Evolutionary conservation across 441 rosid genomes (phyloP).

Genomic region (Cnidoscolus chayamansa): DNA sequence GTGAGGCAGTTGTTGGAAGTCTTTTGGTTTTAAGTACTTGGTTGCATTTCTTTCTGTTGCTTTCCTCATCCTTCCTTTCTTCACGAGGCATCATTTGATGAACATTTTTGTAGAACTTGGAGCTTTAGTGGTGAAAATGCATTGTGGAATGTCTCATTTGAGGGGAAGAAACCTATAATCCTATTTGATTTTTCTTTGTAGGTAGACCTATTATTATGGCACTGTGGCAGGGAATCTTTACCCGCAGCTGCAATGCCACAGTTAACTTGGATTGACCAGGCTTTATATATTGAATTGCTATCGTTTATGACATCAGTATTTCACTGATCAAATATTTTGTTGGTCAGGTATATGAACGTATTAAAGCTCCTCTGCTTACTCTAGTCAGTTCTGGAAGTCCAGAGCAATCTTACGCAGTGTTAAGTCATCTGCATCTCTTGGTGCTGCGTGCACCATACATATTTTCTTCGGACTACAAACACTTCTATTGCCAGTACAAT

Average conservation of each 20-base stretch:
- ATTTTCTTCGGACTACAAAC: constrained; percentile 85
- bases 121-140: not conserved
- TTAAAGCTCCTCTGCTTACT: constrained; percentile 94
- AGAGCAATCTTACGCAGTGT: constrained; percentile 89
- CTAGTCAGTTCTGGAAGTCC: constrained; percentile 98
- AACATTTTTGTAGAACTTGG: not conserved
- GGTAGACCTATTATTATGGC: not conserved
- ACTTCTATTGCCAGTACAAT: constrained; percentile 94
- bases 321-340: constrained; percentile 23
- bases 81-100: not conserved
- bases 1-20: not conserved
- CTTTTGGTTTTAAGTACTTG: not conserved
- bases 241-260: constrained; percentile 3
- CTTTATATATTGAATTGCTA: constrained; percentile 10
- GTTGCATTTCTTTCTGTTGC: not conserved
- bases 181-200: not conserved
- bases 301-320: constrained; percentile 20
- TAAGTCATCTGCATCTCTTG: constrained; percentile 91
- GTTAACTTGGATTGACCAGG: constrained; percentile 6
- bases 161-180: not conserved
- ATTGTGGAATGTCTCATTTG: not conserved
- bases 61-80: not conserved
- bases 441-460: constrained; percentile 93
- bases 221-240: not conserved
- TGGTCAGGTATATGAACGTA: constrained; percentile 86